Base-by-base conservation (phyloP, 148 eudicot genomes). In the Simmondsia chinensis region DNA sequence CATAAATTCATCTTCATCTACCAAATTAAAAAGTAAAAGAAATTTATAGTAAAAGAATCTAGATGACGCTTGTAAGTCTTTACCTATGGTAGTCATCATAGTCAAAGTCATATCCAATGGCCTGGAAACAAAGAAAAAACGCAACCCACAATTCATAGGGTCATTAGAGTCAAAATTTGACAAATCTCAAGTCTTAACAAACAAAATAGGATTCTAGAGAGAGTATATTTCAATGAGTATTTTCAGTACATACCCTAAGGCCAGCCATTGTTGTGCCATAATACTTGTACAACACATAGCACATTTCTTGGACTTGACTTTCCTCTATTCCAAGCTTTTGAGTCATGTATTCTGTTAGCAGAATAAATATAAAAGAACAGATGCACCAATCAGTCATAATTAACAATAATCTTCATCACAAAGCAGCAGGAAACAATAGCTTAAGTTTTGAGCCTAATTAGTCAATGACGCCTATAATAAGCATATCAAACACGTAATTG, bases 261-360 rank as follows among this genome's bases (percentile, higher is more conserved):
- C 97, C 97, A 15, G 97, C 93, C 97, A 91, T 79, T 26, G 97
- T 82, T 15, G 97, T 85, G 33, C 97, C 97, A 59, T 82, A 85
- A 22, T 79, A 79, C 60, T 70, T 82, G 74, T 91, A 85, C 48
- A 91, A 56, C 28, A 63, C 46, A 46, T 41, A 56, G 54, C 80
- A 66, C 73, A 85, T 58, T 11, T 69, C 82, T 16, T 70, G 66
- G 48, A 68, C 88, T 57, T 55, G 64, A 34, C 53, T 70, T 47
- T 68, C 74, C 30, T 88, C 96, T n/a, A 91, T 70, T 17, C 79
- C 77, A 57, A 91, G 97, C 56, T 72, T 78, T 43, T 63, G 26
- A 47, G 59, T 60, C 97, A 91, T 91, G 45, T 70, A 91, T 4
- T 76, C 95, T 91, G 26, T 21, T n/a, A 39, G 6, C 38, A 26